A percentile compares a stretch with the other conserved stretches of the same genome.
Conservation (phyloP, 352 stramenopile genomes). For the Poterioochromonas sp. region DNA sequence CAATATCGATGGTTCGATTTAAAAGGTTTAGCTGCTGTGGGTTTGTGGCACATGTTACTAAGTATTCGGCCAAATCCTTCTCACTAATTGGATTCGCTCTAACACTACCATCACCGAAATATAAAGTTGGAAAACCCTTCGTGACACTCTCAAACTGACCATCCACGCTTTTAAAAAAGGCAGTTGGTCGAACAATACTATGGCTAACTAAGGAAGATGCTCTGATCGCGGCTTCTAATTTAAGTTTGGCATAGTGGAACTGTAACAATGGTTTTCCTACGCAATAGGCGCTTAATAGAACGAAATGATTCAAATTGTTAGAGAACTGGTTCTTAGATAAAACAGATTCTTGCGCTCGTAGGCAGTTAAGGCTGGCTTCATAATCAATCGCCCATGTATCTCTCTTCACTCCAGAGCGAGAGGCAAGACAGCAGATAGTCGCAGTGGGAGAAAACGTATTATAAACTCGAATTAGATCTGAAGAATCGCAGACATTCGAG, state of each 20-base stretch:
- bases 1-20: background rate
- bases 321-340: background rate
- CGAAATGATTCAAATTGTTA: conserved; percentile 55
- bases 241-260: conserved; percentile 69
- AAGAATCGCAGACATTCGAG: background rate
- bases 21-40: background rate
- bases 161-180: conserved; percentile 74
- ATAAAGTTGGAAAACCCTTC: conserved; percentile 3
- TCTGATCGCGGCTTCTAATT: conserved; percentile 58
- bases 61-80: background rate
- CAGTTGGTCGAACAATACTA: conserved; percentile 64
- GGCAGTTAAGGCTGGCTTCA: conserved; percentile 62
- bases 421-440: conserved; percentile 54
- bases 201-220: conserved; percentile 41
- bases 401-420: conserved; percentile 60
- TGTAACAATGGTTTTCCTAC: conserved; percentile 66
- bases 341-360: conserved; percentile 46
- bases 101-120: conserved; percentile 25
- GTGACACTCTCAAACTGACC: conserved; percentile 59
- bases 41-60: background rate
- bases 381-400: conserved; percentile 69
- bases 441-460: background rate
- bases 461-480: background rate
- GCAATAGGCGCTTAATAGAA: conserved; percentile 69
- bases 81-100: background rate